Evolutionary conservation across 1,139 yeast species (phyloP).

Genomic region (Citeromyces siamensis): DNA sequence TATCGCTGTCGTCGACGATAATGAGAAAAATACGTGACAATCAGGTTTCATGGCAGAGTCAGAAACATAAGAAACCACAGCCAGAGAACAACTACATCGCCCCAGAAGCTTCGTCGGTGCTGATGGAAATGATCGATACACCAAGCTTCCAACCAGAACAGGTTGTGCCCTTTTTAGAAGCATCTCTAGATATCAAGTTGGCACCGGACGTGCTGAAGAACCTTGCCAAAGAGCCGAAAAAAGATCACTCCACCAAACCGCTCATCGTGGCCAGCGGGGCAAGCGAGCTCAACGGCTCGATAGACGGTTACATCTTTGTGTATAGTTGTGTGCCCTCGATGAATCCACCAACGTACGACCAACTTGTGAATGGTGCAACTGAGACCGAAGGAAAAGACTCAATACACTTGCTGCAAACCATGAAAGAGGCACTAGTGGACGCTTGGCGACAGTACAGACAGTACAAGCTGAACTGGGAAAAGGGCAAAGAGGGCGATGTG

Average conservation of each 20-base stretch:
- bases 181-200: conserved; percentile 48
- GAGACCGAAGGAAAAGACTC: conserved; percentile 21
- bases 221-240: conserved; percentile 53
- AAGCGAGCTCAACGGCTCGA: conserved; percentile 56
- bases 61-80: conserved; percentile 12
- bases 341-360: conserved; percentile 7
- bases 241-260: conserved; percentile 54
- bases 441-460: conserved; percentile 62
- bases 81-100: conserved; percentile 23
- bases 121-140: conserved; percentile 60
- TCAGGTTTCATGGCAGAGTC: conserved; percentile 2
- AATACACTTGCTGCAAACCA: conserved; percentile 30
- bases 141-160: conserved; percentile 55
- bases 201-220: conserved; percentile 48
- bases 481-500: conserved; percentile 54
- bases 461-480: conserved; percentile 41
- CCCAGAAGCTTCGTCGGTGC: conserved; percentile 43
- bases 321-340: conserved; percentile 49
- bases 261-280: conserved; percentile 69
- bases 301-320: conserved; percentile 62
- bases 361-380: conserved; percentile 5
- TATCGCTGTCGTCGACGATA: conserved; percentile 3
- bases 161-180: conserved; percentile 64
- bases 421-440: conserved; percentile 44
- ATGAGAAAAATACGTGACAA: background rate